Conservation (phyloP, 768 basidiomycete species). For the Pilatotrama ljubarskyi region DNA sequence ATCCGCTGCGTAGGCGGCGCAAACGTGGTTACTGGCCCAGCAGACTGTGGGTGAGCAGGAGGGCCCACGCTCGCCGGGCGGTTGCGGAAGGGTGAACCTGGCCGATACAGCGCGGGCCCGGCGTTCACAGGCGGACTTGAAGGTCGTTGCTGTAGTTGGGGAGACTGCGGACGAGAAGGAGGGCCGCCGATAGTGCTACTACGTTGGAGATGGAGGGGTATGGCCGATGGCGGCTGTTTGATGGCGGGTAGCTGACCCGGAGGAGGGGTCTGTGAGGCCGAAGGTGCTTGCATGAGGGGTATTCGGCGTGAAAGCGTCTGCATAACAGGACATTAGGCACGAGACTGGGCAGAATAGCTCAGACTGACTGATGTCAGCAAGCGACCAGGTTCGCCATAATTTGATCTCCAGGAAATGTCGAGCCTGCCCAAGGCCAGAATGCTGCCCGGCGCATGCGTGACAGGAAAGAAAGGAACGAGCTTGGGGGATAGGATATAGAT, state of each 20-base stretch:
- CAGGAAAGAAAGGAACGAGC: constrained; percentile 43
- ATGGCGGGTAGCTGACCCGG: constrained; percentile 22
- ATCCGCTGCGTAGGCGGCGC: constrained; percentile 31
- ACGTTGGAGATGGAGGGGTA: constrained; percentile 77
- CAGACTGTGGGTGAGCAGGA: constrained; percentile 24
- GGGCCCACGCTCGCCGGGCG: constrained; percentile 25
- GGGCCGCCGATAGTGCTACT: constrained; percentile 37
- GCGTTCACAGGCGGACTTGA: constrained; percentile 53
- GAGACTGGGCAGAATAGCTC: neutral
- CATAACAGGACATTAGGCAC: neutral
- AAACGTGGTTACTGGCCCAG: constrained; percentile 33
- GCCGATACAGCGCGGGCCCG: constrained; percentile 40
- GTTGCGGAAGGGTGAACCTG: constrained; percentile 43
- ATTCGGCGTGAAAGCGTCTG: constrained; percentile 81
- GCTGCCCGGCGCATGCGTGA: constrained; percentile 61
- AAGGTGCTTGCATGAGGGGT: constrained; percentile 48
- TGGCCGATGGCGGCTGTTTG: constrained; percentile 61
- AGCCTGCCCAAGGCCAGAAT: constrained; percentile 81
- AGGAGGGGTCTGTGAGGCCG: constrained; percentile 34
- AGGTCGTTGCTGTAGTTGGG: constrained; percentile 53
- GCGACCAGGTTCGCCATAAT: constrained; percentile 83
- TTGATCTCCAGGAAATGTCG: constrained; percentile 87
- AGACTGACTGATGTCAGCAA: constrained; percentile 72
- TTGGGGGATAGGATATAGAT: constrained; percentile 76
- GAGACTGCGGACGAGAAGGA: constrained; percentile 59